Conservation (phyloP, 306 rosid genomes). For the Mucuna pruriens region DNA sequence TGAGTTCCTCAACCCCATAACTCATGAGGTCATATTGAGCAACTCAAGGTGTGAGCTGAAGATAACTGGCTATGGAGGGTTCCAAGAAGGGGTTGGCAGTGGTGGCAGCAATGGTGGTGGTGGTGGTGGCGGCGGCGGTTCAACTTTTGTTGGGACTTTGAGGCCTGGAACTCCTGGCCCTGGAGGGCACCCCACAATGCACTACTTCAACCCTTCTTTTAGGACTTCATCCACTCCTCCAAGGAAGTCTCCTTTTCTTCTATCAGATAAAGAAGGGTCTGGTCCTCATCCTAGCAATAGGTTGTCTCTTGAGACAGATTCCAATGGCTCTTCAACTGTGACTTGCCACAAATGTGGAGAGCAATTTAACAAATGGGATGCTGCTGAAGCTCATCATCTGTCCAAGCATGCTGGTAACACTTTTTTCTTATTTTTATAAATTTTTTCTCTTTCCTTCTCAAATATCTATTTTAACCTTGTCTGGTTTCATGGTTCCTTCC, state of each 20-base stretch:
- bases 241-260: slow-evolving; percentile 64
- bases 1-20: slow-evolving; percentile 88
- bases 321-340: slow-evolving; percentile 57
- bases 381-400: slow-evolving; percentile 91
- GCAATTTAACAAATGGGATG: slow-evolving; percentile 84
- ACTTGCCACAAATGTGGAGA: slow-evolving; percentile 95
- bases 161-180: slow-evolving; percentile 96
- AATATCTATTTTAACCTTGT: slow-evolving; percentile 10
- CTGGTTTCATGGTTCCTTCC: neutral
- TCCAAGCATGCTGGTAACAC: slow-evolving; percentile 89
- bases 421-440: neutral
- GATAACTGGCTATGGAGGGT: slow-evolving; percentile 73
- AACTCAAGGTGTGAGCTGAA: slow-evolving; percentile 90
- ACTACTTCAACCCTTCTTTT: slow-evolving; percentile 69
- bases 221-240: slow-evolving; percentile 70
- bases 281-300: slow-evolving; percentile 55
- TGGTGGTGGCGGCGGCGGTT: slow-evolving; percentile 47
- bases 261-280: slow-evolving; percentile 64
- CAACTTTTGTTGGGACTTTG: slow-evolving; percentile 71
- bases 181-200: slow-evolving; percentile 77
- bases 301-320: slow-evolving; percentile 55
- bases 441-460: neutral
- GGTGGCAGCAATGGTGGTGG: slow-evolving; percentile 8
- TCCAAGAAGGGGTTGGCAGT: slow-evolving; percentile 64
- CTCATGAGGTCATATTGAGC: slow-evolving; percentile 88